Evolutionary conservation across 208 protist species (phyloP).

Genomic region (Crithidia bombi): DNA sequence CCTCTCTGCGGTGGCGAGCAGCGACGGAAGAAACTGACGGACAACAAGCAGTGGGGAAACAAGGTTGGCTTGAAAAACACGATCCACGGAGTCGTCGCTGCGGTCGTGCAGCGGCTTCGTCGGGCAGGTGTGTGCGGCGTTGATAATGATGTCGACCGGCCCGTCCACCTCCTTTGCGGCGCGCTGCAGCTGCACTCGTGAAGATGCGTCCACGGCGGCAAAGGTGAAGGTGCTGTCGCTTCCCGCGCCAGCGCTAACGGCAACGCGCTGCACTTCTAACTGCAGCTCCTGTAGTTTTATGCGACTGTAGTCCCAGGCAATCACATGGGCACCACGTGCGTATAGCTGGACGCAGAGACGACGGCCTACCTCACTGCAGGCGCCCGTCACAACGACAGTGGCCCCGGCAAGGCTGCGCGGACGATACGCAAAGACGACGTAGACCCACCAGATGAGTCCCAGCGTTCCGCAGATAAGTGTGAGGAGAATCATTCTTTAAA

Average conservation of each 20-base stretch:
- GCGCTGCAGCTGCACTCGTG: constrained; percentile 54
- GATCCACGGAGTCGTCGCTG: constrained; percentile 53
- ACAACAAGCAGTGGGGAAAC: constrained; percentile 43
- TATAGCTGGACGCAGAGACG: constrained; percentile 53
- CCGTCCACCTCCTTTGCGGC: constrained; percentile 41
- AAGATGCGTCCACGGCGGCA: constrained; percentile 44
- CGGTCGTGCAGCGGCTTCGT: constrained; percentile 44
- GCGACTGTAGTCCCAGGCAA: constrained; percentile 68
- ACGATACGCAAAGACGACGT: constrained; percentile 48
- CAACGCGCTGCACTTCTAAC: constrained; percentile 31
- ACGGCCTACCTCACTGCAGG: constrained; percentile 48
- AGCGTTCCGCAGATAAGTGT: constrained; percentile 46
- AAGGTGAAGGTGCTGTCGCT: constrained; percentile 10
- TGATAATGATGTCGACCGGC: constrained; percentile 52
- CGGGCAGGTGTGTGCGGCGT: constrained; percentile 41
- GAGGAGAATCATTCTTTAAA: constrained; percentile 78
- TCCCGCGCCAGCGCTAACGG: background rate
- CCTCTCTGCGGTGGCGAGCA: constrained; percentile 19
- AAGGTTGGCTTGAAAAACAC: constrained; percentile 45
- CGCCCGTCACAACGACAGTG: constrained; percentile 69
- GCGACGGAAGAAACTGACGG: constrained; percentile 36
- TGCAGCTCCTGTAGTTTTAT: constrained; percentile 56
- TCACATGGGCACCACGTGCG: constrained; percentile 45
- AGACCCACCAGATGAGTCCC: constrained; percentile 59
- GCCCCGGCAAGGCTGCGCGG: constrained; percentile 39